Conservation (phyloP, 2,329 filamentous ascomycete genomes). For the Elsinoe ampelina region DNA sequence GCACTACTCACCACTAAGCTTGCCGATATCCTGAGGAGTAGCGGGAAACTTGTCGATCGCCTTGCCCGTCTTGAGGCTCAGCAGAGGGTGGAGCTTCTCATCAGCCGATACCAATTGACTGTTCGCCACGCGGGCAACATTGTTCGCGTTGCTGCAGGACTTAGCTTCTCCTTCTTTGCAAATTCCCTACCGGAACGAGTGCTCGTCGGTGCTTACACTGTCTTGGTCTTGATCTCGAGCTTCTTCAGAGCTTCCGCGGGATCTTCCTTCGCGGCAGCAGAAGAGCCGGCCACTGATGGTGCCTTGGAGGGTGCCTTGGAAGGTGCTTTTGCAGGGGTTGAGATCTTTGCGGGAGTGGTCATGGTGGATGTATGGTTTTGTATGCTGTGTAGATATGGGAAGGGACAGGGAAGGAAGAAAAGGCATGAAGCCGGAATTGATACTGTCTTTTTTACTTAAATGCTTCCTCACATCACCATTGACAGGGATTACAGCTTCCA, state of each 20-base stretch:
- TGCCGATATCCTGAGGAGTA: constrained; percentile 24
- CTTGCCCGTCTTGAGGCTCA: constrained; percentile 25
- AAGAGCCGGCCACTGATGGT: constrained; percentile 14
- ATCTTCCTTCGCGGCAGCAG: constrained; percentile 19
- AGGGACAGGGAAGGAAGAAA: not conserved
- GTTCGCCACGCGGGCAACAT: constrained; percentile 27
- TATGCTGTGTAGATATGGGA: too few relatives aligned
- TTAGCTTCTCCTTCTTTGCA: not conserved
- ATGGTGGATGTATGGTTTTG: not conserved
- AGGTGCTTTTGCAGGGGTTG: constrained; percentile 15
- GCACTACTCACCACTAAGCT: constrained; percentile 21
- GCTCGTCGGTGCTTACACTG: constrained; percentile 19
- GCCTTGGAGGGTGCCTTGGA: constrained; percentile 8
- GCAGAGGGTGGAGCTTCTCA: constrained; percentile 24
- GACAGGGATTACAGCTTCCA: constrained; percentile 2
- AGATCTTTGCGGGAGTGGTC: constrained; percentile 11
- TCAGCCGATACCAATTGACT: constrained; percentile 23
- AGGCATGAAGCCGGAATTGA: not conserved
- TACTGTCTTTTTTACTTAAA: too few relatives aligned
- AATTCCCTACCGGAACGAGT: too few relatives aligned
- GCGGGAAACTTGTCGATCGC: constrained; percentile 25
- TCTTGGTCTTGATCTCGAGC: constrained; percentile 22
- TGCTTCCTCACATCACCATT: not conserved
- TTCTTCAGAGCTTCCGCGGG: constrained; percentile 23
- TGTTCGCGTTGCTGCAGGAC: constrained; percentile 23